These are phyloP conservation scores for Stephanocyclus meneghinianus DNA, from an alignment of 352 stramenopile genomes.

Conservation along the genomic window DNA sequence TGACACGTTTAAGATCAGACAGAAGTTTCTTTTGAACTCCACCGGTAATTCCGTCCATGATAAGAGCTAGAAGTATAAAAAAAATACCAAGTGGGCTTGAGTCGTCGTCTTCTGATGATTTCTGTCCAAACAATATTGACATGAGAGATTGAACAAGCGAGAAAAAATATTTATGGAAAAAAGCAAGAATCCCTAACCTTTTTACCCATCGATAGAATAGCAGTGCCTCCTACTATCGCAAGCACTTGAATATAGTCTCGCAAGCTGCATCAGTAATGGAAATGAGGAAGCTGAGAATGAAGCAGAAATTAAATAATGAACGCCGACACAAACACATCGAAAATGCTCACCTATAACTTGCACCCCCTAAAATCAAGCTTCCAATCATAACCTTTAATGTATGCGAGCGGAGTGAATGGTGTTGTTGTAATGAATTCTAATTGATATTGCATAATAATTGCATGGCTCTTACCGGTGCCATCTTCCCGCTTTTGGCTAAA, in stretches of 20 bases:
- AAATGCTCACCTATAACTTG: constrained; percentile 60
- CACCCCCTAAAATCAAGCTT: constrained; percentile 92
- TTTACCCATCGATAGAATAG: constrained; percentile 82
- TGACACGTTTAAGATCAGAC: constrained; percentile 53
- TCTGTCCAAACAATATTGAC: not conserved
- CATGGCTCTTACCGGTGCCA: constrained; percentile 89
- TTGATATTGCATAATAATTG: too few relatives aligned
- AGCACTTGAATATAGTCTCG: constrained; percentile 82
- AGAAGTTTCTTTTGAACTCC: constrained; percentile 89
- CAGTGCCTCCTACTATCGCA: constrained; percentile 82
- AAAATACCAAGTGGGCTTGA: constrained; percentile 53
- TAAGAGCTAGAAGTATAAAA: constrained; percentile 67
- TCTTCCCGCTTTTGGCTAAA: constrained; percentile 98
- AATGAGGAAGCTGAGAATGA: not conserved
- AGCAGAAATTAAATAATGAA: not conserved
- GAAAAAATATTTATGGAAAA: not conserved
- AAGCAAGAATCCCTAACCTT: constrained; percentile 45
- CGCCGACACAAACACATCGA: not conserved
- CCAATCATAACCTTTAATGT: constrained; percentile 75
- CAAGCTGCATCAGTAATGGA: constrained; percentile 35
- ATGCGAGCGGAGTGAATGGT: too few relatives aligned
- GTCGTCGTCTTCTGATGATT: constrained; percentile 34
- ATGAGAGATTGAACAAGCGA: not conserved
- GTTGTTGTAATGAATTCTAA: too few relatives aligned
- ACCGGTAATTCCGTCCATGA: constrained; percentile 86